phyloP scores from a whole-genome alignment of 73 alveolate species.

The Paramecium primaurelia region DNA sequence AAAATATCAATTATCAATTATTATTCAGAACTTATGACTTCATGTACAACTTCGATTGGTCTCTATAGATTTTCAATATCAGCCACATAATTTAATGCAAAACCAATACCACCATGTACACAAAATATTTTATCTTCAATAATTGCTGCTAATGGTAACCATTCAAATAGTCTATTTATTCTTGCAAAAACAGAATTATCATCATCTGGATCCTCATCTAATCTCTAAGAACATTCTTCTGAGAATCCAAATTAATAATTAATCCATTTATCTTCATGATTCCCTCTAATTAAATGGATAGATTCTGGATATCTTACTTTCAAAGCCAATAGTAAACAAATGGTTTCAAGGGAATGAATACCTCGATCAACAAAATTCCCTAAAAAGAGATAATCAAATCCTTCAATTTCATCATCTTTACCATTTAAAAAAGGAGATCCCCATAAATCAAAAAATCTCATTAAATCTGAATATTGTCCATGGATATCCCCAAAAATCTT shows the following conservation, averaged over 20 bases:
- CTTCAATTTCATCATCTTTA: constrained; percentile 82
- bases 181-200: constrained; percentile 82
- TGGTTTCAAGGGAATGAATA: constrained; percentile 82
- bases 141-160: constrained; percentile 91
- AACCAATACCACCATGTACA: constrained; percentile 96
- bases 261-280: constrained; percentile 77
- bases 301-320: constrained; percentile 90
- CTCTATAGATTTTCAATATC: constrained; percentile 85
- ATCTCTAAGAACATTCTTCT: constrained; percentile 95
- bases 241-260: constrained; percentile 92
- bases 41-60: constrained; percentile 91
- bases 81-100: constrained; percentile 71
- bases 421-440: constrained; percentile 85
- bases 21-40: constrained; percentile 81
- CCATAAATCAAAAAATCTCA: constrained; percentile 94
- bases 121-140: constrained; percentile 86
- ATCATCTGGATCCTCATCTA: constrained; percentile 96
- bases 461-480: constrained; percentile 92
- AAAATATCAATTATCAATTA: constrained; percentile 87
- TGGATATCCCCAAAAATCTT: constrained; percentile 94
- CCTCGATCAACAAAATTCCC: constrained; percentile 97
- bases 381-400: constrained; percentile 87
- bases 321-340: constrained; percentile 86
- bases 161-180: constrained; percentile 90
- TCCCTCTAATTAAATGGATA: constrained; percentile 88